These are phyloP conservation scores for Extremus antarcticus DNA, from an alignment of 495 filamentous ascomycete species.

Conservation along the genomic window DNA sequence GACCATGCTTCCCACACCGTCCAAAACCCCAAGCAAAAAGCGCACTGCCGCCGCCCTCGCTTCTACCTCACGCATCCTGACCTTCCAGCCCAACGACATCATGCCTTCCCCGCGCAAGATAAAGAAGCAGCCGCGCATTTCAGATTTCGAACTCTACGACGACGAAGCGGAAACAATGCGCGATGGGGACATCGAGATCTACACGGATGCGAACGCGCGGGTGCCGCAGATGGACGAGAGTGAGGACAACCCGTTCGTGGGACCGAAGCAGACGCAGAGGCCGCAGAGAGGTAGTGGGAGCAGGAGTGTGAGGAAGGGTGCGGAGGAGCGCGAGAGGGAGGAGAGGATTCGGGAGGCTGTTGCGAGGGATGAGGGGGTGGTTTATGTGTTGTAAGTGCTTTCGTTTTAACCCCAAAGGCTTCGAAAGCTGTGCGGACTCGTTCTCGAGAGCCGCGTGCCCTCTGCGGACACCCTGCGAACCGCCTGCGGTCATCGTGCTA, in stretches of 20 bases:
- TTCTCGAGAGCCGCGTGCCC: background rate
- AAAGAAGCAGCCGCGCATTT: conserved; percentile 32
- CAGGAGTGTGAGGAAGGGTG: background rate
- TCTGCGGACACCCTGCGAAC: background rate
- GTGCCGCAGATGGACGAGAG: conserved; percentile 58
- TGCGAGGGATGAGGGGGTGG: conserved; percentile 62
- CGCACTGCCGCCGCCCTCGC: conserved; percentile 50
- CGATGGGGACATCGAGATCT: conserved; percentile 61
- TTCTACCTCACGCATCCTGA: conserved; percentile 64
- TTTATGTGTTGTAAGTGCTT: conserved; percentile 76
- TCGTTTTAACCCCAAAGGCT: conserved; percentile 4
- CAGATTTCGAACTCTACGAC: conserved; percentile 57
- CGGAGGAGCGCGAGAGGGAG: conserved; percentile 16
- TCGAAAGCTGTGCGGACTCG: background rate
- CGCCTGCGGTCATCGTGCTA: background rate
- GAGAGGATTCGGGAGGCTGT: conserved; percentile 51
- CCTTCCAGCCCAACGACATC: conserved; percentile 39
- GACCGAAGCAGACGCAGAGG: conserved; percentile 8
- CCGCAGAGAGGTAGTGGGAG: conserved; percentile 3
- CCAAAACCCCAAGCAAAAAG: conserved; percentile 69
- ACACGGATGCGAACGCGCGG: conserved; percentile 79
- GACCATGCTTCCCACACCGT: conserved; percentile 71
- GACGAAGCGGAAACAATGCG: conserved; percentile 40
- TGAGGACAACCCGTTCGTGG: conserved; percentile 66
- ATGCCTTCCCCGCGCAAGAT: conserved; percentile 49